phyloP scores from a whole-genome alignment of 257 asterid genomes.

The Nicotiana paniculata region DNA sequence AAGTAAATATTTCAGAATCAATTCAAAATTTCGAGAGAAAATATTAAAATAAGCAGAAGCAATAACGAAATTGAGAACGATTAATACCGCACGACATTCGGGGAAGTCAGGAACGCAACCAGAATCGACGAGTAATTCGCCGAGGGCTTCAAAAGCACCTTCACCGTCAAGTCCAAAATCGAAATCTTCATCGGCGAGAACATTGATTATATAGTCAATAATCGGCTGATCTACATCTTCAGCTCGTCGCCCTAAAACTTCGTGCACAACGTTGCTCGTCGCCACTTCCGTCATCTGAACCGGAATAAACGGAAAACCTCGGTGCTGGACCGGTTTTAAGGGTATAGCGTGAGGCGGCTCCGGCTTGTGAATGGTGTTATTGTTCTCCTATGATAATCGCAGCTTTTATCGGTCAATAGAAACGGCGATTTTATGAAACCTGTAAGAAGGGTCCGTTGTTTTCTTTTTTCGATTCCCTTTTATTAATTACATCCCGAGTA shows the following conservation, averaged over 20 bases:
- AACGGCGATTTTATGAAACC: too few species aligned
- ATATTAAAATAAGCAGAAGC: background rate
- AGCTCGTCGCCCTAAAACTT: conserved; percentile 64
- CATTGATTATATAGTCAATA: conserved; percentile 80
- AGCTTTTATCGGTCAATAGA: too few species aligned
- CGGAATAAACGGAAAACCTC: background rate
- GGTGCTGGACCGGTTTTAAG: background rate
- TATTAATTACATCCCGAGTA: background rate
- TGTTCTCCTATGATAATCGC: background rate
- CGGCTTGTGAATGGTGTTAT: background rate
- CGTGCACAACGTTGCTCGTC: conserved; percentile 78
- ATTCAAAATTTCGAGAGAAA: background rate
- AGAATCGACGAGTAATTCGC: conserved; percentile 81
- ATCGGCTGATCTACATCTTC: conserved; percentile 88
- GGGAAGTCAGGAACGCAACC: conserved; percentile 68
- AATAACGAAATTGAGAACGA: background rate
- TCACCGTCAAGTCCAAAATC: conserved; percentile 95
- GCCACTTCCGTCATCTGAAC: conserved; percentile 80
- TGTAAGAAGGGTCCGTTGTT: background rate
- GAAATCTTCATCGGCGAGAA: conserved; percentile 94
- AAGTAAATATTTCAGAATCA: background rate
- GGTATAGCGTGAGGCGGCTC: background rate
- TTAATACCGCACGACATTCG: conserved; percentile 75
- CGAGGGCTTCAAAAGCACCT: conserved; percentile 82
- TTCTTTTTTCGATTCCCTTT: too few species aligned